Conservation (phyloP, 2,329 filamentous ascomycete genomes). For the Triangularia verruculosa region DNA sequence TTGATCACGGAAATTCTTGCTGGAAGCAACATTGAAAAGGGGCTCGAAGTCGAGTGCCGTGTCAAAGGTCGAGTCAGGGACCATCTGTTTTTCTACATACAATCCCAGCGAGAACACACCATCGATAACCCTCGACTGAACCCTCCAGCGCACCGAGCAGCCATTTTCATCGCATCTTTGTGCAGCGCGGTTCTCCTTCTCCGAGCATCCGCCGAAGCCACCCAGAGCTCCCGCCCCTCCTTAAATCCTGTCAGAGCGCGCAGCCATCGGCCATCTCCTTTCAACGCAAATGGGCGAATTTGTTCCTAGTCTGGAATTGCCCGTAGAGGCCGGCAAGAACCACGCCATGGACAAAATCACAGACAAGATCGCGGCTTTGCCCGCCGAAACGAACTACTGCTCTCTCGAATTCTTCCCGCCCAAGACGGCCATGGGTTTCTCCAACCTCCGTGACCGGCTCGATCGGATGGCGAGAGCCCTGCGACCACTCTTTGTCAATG, state of each 20-base stretch:
- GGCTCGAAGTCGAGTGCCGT: background rate
- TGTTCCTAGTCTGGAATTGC: constrained; percentile 21
- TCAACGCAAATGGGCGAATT: constrained; percentile 21
- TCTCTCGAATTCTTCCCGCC: constrained; percentile 99
- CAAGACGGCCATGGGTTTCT: constrained; percentile 93
- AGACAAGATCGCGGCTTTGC: constrained; percentile 89
- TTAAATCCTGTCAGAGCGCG: background rate
- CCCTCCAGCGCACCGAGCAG: background rate
- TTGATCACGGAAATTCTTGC: constrained; percentile 11
- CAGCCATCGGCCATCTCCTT: constrained; percentile 1
- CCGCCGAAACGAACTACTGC: constrained; percentile 79
- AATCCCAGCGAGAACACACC: background rate
- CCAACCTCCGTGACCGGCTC: constrained; percentile 87
- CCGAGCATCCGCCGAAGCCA: constrained; percentile 2
- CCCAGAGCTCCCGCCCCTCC: background rate
- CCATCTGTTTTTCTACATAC: background rate
- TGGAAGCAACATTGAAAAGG: background rate
- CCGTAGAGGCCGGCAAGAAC: constrained; percentile 20
- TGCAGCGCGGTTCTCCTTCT: constrained; percentile 2
- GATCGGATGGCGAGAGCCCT: constrained; percentile 92
- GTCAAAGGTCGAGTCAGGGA: background rate
- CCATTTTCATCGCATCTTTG: background rate
- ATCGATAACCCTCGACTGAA: background rate
- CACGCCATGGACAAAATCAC: constrained; percentile 78
- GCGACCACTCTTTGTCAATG: constrained; percentile 89